phyloP scores from a whole-genome alignment of 148 eudicot genomes.

The Salicornia ramosissima region DNA sequence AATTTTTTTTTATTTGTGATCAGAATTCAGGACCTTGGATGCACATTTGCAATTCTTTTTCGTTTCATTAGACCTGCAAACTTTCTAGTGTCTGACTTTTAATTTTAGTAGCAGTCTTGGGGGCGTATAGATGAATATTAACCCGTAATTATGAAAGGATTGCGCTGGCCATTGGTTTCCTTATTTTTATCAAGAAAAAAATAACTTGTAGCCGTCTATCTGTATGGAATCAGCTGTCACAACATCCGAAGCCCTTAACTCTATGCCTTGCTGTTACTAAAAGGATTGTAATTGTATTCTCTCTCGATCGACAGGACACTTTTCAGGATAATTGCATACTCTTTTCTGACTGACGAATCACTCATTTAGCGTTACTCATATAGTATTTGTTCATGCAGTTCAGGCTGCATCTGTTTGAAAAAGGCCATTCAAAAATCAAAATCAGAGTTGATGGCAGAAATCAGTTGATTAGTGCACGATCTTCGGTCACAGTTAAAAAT shows the following conservation, averaged over 20 bases:
- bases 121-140: too few relatives aligned
- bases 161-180: too few relatives aligned
- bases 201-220: too few relatives aligned
- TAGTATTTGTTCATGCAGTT: conserved; percentile 10
- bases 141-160: not conserved
- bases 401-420: not conserved
- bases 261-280: too few relatives aligned
- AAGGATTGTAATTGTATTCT: too few relatives aligned
- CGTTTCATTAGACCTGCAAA: not conserved
- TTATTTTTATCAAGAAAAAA: too few relatives aligned
- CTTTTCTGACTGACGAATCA: not conserved
- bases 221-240: too few relatives aligned
- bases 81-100: not conserved
- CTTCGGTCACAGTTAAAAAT: not conserved
- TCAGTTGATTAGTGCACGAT: not conserved
- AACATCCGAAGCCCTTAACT: too few relatives aligned
- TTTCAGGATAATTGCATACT: not conserved
- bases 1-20: not conserved
- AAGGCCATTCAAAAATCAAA: not conserved
- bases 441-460: not conserved
- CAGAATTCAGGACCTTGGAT: not conserved
- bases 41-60: not conserved
- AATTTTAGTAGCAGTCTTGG: not conserved
- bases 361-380: not conserved
- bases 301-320: too few relatives aligned